Conservation (phyloP, 768 basidiomycete genomes). For the Lyophyllum decastes region DNA sequence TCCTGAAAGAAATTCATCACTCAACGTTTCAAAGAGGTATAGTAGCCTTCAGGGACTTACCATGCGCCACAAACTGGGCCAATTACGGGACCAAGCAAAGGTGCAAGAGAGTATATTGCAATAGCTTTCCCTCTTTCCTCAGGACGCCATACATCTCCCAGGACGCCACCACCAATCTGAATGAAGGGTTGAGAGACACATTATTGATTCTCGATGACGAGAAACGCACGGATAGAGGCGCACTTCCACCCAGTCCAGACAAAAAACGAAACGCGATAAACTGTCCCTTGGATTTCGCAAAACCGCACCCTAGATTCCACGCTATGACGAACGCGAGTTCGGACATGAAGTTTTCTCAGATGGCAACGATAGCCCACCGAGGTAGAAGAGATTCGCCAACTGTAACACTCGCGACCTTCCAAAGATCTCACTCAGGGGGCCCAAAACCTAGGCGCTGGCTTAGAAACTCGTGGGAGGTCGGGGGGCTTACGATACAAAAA, state of each 20-base stretch:
- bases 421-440: slow-evolving; percentile 72
- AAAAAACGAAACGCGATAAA: slow-evolving; percentile 73
- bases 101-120: slow-evolving; percentile 65
- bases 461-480: background rate
- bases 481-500: background rate
- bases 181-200: slow-evolving; percentile 5
- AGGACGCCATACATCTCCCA: slow-evolving; percentile 59
- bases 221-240: slow-evolving; percentile 59
- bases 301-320: slow-evolving; percentile 68
- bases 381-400: slow-evolving; percentile 62
- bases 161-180: slow-evolving; percentile 62
- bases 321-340: slow-evolving; percentile 22
- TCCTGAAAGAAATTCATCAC: slow-evolving; percentile 27
- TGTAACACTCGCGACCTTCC: slow-evolving; percentile 67
- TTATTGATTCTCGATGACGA: slow-evolving; percentile 37
- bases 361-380: slow-evolving; percentile 43
- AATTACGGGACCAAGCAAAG: slow-evolving; percentile 63
- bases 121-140: slow-evolving; percentile 68
- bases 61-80: slow-evolving; percentile 67
- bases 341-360: background rate
- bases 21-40: background rate
- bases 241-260: slow-evolving; percentile 72
- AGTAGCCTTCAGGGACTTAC: slow-evolving; percentile 24
- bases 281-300: slow-evolving; percentile 57
- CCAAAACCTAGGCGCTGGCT: slow-evolving; percentile 37